Conservation (phyloP, 2,329 filamentous ascomycete genomes). For the Alternaria hordeiaustralica region DNA sequence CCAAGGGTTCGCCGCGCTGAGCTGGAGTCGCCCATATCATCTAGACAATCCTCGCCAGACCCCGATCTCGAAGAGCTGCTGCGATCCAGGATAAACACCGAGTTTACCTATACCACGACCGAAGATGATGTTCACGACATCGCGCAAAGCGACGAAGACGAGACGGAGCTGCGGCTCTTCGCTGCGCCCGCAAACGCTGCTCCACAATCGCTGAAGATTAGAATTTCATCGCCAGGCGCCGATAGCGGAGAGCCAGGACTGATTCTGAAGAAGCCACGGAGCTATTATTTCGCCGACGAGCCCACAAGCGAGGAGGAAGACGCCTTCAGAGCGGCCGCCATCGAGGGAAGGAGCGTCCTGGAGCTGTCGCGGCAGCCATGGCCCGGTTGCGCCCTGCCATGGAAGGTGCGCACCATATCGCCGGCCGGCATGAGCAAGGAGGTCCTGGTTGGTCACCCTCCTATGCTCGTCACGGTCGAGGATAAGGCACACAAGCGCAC, state of each 20-base stretch:
- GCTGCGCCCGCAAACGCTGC: conserved; percentile 31
- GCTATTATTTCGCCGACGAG: conserved; percentile 46
- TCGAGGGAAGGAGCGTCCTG: conserved; percentile 37
- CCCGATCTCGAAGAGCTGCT: conserved; percentile 40
- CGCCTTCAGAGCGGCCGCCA: conserved; percentile 34
- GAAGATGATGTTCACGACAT: conserved; percentile 5
- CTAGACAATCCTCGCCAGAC: conserved; percentile 45
- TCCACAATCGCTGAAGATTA: conserved; percentile 36
- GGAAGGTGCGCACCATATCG: conserved; percentile 43
- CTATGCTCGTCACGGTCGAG: conserved; percentile 25
- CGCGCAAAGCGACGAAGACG: conserved; percentile 32
- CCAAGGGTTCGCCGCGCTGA: conserved; percentile 44
- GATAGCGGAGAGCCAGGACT: conserved; percentile 35
- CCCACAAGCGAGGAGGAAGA: conserved; percentile 28
- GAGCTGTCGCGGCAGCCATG: conserved; percentile 40
- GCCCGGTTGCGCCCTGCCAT: conserved; percentile 45
- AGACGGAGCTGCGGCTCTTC: conserved; percentile 45
- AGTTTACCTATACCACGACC: conserved; percentile 34
- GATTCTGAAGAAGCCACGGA: conserved; percentile 36
- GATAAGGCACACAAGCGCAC: conserved; percentile 33
- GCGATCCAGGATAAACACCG: conserved; percentile 29
- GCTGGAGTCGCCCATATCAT: conserved; percentile 42
- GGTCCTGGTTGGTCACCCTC: conserved; percentile 40
- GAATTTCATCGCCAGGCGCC: conserved; percentile 39
- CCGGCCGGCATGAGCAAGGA: conserved; percentile 38